phyloP scores from a whole-genome alignment of 257 asterid genomes.

The Solanum etuberosum region DNA sequence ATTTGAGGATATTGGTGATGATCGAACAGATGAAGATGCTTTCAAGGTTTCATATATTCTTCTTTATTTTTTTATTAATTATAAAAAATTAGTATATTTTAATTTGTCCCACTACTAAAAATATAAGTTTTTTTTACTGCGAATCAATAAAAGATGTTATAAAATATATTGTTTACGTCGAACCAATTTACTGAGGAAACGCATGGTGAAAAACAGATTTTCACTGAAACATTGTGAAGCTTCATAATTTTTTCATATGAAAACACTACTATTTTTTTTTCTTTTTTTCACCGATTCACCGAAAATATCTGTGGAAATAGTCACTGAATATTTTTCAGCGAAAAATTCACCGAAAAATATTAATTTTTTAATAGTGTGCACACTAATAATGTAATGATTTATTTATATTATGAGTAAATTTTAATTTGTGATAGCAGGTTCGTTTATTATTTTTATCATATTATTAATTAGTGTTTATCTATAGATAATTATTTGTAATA shows the following conservation, averaged over 20 bases:
- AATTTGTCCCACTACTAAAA: not conserved
- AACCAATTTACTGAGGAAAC: too few species aligned
- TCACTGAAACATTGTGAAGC: not conserved
- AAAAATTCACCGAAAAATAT: not conserved
- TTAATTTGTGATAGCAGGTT: not conserved
- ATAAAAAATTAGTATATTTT: not conserved
- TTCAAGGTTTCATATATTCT: constrained; percentile 48
- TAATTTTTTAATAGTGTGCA: not conserved
- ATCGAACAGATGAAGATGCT: constrained; percentile 83
- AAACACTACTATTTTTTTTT: too few species aligned
- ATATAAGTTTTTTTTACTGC: too few species aligned
- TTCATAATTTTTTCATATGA: too few species aligned
- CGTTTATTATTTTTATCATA: not conserved
- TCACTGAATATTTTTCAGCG: not conserved
- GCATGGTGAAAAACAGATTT: not conserved
- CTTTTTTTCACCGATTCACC: too few species aligned
- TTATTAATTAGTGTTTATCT: not conserved
- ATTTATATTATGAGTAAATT: not conserved
- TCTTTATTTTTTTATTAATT: not conserved
- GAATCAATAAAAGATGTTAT: too few species aligned
- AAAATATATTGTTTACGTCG: too few species aligned
- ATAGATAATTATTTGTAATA: not conserved
- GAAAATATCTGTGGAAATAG: too few species aligned
- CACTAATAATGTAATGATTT: not conserved
- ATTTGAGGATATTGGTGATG: constrained; percentile 65